A percentile compares a stretch with the other conserved stretches of the same genome.
Evolutionary conservation across 306 rosid genomes (phyloP).

Genomic region (Erythrophleum fordii): DNA sequence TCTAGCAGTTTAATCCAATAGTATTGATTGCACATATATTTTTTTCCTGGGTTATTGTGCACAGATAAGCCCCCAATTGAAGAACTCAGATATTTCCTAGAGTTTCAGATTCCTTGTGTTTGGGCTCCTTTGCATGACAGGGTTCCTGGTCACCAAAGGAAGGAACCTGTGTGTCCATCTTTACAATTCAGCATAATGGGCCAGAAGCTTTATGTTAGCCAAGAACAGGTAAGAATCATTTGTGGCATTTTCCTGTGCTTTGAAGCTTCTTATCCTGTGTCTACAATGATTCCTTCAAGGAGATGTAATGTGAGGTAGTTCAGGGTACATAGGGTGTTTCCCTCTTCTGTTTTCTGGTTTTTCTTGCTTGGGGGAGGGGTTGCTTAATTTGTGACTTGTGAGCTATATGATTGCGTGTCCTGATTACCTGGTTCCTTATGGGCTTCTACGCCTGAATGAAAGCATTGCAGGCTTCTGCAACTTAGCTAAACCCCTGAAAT

Average conservation of each 20-base stretch:
- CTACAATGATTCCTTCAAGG: background rate
- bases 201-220: constrained; percentile 87
- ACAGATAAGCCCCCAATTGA: constrained; percentile 95
- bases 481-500: too few species aligned
- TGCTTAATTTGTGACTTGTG: background rate
- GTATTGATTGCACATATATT: background rate
- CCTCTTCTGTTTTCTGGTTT: background rate
- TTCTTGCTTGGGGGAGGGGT: background rate
- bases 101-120: constrained; percentile 83
- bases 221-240: constrained; percentile 73
- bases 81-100: constrained; percentile 90
- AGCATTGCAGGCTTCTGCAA: background rate
- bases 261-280: constrained; percentile 18
- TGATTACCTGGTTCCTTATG: background rate
- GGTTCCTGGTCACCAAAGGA: constrained; percentile 80
- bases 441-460: constrained; percentile 14
- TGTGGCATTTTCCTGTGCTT: constrained; percentile 4
- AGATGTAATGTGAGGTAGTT: background rate
- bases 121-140: constrained; percentile 84
- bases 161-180: constrained; percentile 96
- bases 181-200: constrained; percentile 98
- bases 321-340: background rate
- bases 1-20: background rate
- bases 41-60: constrained; percentile 17
- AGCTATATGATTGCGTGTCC: background rate